These are phyloP conservation scores for Colletotrichum limetticola DNA, from an alignment of 2,329 filamentous ascomycete species.

Conservation along the genomic window DNA sequence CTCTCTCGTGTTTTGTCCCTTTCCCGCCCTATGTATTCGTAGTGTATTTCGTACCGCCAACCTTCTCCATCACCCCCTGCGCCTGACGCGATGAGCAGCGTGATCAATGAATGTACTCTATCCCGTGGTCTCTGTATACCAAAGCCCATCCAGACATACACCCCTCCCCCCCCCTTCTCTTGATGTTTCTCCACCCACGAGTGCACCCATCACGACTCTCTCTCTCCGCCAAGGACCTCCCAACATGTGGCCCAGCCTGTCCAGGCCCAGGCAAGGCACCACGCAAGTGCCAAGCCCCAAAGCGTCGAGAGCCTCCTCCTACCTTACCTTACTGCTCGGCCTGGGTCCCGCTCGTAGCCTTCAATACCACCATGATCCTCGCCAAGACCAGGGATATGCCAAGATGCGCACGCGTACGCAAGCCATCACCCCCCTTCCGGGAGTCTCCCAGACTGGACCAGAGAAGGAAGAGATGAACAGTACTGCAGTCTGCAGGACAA, in stretches of 20 bases:
- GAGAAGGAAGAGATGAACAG: neutral
- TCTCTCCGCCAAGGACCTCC: constrained; percentile 13
- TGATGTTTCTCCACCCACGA: neutral
- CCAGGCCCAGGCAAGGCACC: constrained; percentile 8
- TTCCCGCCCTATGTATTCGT: neutral
- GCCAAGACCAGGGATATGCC: neutral
- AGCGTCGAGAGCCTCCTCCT: constrained; percentile 23
- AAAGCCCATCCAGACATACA: neutral
- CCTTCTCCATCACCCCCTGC: neutral
- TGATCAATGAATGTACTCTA: constrained; percentile 1
- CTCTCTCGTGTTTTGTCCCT: neutral
- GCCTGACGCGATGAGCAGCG: neutral
- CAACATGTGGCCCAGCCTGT: neutral
- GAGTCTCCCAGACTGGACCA: neutral
- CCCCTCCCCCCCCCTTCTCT: neutral
- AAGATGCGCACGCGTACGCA: constrained; percentile 7
- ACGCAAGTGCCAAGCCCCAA: constrained; percentile 20
- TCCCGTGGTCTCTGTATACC: too few species aligned
- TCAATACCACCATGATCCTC: constrained; percentile 4
- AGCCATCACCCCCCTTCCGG: neutral
- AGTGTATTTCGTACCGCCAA: neutral
- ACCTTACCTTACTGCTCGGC: neutral
- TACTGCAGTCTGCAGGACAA: neutral
- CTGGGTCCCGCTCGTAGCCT: neutral
- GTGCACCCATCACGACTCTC: neutral